Evolutionary conservation across 495 filamentous ascomycete species (phyloP).

Genomic region (Neurospora sp.): DNA sequence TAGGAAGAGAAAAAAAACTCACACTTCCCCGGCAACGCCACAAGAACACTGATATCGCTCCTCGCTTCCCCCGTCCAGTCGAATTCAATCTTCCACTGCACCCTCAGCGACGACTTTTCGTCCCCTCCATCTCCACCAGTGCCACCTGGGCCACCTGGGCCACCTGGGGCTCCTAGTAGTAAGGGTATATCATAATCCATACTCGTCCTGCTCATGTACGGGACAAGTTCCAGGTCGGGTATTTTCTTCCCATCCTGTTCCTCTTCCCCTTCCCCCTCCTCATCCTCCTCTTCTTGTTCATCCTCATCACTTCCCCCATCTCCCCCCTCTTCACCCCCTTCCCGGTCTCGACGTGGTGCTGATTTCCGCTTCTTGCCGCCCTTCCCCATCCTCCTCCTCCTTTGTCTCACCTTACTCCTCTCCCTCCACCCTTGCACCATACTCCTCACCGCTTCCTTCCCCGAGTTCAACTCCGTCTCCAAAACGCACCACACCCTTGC

Average conservation of each 20-base stretch:
- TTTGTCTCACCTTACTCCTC: conserved; percentile 9
- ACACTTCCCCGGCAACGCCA: conserved; percentile 43
- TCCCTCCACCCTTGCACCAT: conserved; percentile 20
- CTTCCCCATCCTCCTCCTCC: conserved; percentile 12
- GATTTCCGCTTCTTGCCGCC: background rate
- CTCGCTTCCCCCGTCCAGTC: conserved; percentile 56
- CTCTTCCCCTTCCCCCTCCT: background rate
- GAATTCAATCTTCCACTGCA: conserved; percentile 48
- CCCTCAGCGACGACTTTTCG: conserved; percentile 24
- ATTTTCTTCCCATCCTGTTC: background rate
- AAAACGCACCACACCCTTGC: conserved; percentile 38
- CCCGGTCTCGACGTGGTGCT: too few relatives aligned
- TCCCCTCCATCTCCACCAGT: background rate
- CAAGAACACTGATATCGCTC: conserved; percentile 36
- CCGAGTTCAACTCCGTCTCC: conserved; percentile 27
- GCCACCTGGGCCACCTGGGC: background rate
- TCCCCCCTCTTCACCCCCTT: conserved; percentile 1
- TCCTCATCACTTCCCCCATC: conserved; percentile 6
- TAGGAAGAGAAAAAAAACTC: conserved; percentile 16
- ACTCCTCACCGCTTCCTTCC: conserved; percentile 13
- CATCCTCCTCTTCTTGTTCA: conserved; percentile 2
- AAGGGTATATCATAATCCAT: conserved; percentile 31
- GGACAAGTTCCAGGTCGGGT: conserved; percentile 16
- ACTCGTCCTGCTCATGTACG: conserved; percentile 32
- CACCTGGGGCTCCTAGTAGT: background rate